phyloP scores from a whole-genome alignment of 805 yeast species.

The Candida alai region DNA sequence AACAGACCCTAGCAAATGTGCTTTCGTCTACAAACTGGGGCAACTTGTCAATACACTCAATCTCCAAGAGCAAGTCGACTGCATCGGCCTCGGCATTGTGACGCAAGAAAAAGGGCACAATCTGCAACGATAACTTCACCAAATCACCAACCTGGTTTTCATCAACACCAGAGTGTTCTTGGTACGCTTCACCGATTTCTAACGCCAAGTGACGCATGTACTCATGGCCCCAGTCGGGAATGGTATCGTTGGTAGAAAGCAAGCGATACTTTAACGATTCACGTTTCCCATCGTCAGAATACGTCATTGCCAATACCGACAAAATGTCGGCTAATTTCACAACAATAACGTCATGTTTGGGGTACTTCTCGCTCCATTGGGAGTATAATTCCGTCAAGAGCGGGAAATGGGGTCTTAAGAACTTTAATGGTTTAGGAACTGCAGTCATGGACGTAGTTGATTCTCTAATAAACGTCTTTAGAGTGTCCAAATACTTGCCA shows the following conservation, averaged over 20 bases:
- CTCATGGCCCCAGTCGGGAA: conserved; percentile 96
- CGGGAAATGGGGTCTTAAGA: conserved; percentile 82
- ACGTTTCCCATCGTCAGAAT: conserved; percentile 72
- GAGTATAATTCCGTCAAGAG: conserved; percentile 62
- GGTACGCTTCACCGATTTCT: conserved; percentile 88
- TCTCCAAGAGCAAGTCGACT: conserved; percentile 85
- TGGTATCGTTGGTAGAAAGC: conserved; percentile 45
- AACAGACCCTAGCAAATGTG: conserved; percentile 84
- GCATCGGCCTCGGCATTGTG: conserved; percentile 99
- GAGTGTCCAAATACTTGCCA: conserved; percentile 56
- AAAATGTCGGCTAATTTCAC: conserved; percentile 77
- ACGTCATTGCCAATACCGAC: conserved; percentile 94
- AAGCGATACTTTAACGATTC: conserved; percentile 81
- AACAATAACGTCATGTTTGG: conserved; percentile 35
- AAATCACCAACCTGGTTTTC: conserved; percentile 41
- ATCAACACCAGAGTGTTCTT: conserved; percentile 40
- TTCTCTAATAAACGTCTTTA: conserved; percentile 78
- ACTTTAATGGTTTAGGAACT: conserved; percentile 97
- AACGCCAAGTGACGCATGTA: conserved; percentile 93
- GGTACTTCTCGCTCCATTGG: conserved; percentile 49
- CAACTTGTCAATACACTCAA: conserved; percentile 80
- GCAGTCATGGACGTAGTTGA: conserved; percentile 99
- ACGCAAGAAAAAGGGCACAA: conserved; percentile 84
- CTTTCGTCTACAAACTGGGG: conserved; percentile 80
- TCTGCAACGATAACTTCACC: conserved; percentile 62